A percentile compares a stretch with the other conserved stretches of the same genome.
Conservation (phyloP, 306 rosid genomes). For the Delonix regia region DNA sequence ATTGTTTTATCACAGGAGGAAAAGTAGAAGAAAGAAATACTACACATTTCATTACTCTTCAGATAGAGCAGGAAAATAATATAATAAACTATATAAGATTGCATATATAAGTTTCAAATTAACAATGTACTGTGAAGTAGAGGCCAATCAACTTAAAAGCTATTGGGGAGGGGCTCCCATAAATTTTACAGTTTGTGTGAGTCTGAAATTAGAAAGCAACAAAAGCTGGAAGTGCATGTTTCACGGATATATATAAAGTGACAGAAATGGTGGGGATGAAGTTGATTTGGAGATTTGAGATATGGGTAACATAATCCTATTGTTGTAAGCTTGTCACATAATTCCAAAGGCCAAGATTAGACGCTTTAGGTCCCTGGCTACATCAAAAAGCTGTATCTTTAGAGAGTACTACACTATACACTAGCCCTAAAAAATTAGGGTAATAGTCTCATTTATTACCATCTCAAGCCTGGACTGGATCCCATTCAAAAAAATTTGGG, state of each 20-base stretch:
- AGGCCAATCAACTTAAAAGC: too few species aligned
- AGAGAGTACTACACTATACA: slow-evolving; percentile 33
- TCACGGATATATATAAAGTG: background rate
- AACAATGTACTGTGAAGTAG: too few species aligned
- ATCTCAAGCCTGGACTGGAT: too few species aligned
- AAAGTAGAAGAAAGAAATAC: too few species aligned
- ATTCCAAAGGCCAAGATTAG: slow-evolving; percentile 52
- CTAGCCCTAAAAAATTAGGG: slow-evolving; percentile 23
- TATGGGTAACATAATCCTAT: background rate
- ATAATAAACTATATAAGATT: too few species aligned
- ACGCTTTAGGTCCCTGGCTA: too few species aligned
- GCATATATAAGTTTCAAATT: too few species aligned
- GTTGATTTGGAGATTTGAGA: background rate
- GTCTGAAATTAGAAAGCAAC: slow-evolving; percentile 31
- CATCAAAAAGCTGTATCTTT: too few species aligned
- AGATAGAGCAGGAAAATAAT: too few species aligned
- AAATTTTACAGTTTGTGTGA: slow-evolving; percentile 26
- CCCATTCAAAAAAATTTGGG: too few species aligned
- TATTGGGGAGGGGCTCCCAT: slow-evolving; percentile 12
- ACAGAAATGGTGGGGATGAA: slow-evolving; percentile 4
- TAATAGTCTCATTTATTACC: background rate
- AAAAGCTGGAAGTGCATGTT: slow-evolving; percentile 21
- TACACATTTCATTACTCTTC: too few species aligned
- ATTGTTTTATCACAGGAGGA: too few species aligned
- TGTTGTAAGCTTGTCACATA: background rate